Evolutionary conservation across 2,329 filamentous ascomycete genomes (phyloP), one percentile per base, ranked within the genome.

Genomic region (Magnaporthiopsis poae): DNA sequence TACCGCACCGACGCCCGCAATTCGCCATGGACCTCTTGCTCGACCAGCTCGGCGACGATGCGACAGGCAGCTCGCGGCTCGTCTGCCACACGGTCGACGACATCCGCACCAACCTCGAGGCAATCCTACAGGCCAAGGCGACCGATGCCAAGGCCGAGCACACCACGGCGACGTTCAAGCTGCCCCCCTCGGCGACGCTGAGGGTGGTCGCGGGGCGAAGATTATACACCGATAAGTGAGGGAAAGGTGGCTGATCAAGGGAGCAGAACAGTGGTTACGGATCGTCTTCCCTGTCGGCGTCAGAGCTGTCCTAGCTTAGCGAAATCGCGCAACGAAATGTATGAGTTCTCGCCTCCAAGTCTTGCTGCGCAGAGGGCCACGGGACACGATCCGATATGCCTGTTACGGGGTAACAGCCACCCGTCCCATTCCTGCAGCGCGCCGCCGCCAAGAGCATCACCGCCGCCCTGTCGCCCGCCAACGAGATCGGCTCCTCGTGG

Each of bases 141-240:
- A 79, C 80, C 5, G 75, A 78, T 13, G 82, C 77, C 27, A 81
- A 80, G 63, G 83, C 82, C 60, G 78, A 85, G 65, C 82, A 84
- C 69, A 73, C 84, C 13, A 77, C 80, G 9, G 72, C 76, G 25
- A 80, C 76, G 1, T 77, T 84, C 65, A 80, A 84, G 68, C 72
- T 87, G 35, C 76, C 78, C 0, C 74, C 79, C 0, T 76, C 78
- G 9, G 76, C 79, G 4, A 74, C 78, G 36, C 80, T 87, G 66
- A 70, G 78, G 11, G 68, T 85, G 8, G 71, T n/a, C n/a, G n/a
- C n/a, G n/a, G n/a, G n/a, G n/a, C n/a, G n/a, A n/a, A n/a, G n/a
- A n/a, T n/a, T n/a, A n/a, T n/a, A n/a, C n/a, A n/a, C n/a, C n/a
- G n/a, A n/a, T n/a, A n/a, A n/a, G n/a, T n/a, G n/a, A n/a, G n/a